Conservation (phyloP, 2,329 filamentous ascomycete genomes). For the Ophiosphaerella korrae region DNA sequence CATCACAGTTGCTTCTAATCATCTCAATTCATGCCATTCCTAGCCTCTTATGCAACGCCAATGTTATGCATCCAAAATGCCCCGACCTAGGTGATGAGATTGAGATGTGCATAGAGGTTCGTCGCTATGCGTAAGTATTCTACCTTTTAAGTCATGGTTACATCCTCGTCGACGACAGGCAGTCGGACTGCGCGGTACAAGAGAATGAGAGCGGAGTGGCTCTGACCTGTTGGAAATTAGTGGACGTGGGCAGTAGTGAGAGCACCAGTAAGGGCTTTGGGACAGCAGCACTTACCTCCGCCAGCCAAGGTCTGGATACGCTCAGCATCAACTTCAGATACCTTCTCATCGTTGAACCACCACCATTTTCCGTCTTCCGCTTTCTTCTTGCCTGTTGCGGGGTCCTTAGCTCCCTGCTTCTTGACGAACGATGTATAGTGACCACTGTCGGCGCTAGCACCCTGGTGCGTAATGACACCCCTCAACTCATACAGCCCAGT, state of each 20-base stretch:
- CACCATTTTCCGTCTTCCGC: constrained; percentile 96
- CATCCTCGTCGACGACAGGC: constrained; percentile 60
- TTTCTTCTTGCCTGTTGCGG: constrained; percentile 74
- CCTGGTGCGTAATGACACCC: constrained; percentile 94
- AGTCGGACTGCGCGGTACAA: constrained; percentile 77
- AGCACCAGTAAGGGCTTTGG: not conserved
- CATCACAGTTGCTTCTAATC: constrained; percentile 18
- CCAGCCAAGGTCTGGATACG: constrained; percentile 90
- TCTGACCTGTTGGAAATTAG: constrained; percentile 60
- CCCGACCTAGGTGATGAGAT: constrained; percentile 11
- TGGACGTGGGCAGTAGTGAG: not conserved
- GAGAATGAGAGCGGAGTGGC: constrained; percentile 80
- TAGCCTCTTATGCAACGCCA: constrained; percentile 39
- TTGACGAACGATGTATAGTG: constrained; percentile 99
- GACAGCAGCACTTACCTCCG: constrained; percentile 65
- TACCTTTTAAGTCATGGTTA: constrained; percentile 35
- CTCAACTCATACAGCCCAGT: constrained; percentile 94
- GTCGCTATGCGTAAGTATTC: not conserved
- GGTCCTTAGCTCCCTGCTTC: constrained; percentile 76
- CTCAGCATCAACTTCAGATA: constrained; percentile 86
- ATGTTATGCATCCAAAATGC: constrained; percentile 21
- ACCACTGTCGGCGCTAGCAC: constrained; percentile 93
- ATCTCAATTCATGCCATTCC: constrained; percentile 2
- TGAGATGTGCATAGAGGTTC: constrained; percentile 9
- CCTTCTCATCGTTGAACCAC: constrained; percentile 99